Base-by-base conservation (phyloP, 106 monocot species). In the Agapanthus africanus region DNA sequence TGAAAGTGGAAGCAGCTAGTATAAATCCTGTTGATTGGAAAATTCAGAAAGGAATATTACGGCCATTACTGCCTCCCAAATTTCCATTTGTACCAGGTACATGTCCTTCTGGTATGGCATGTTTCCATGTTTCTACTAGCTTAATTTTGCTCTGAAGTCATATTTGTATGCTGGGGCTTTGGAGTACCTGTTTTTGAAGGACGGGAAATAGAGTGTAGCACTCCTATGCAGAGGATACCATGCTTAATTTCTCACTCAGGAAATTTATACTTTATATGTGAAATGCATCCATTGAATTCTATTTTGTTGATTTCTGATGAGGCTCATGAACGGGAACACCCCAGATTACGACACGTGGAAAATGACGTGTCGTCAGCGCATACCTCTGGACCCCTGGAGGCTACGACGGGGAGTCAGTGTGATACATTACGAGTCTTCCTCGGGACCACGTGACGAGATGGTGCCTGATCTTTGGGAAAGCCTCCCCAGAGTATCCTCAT, bases 1-100 rank as follows among this genome's bases (percentile, higher is more conserved):
- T 85, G 34, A 81, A 85, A 69, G 52, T 85, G 61, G 81, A 76
- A 72, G 85, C 85, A 6, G 66, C 78, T 54, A 51, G 59, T 73
- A 52, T 86, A 26, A 82, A 86, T 65, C 72, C 82, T 47, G 52
- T 82, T 70, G 82, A 82, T 70, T 82, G 82, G 82, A 82, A 78
- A 78, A 42, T 82, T 65, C 82, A 82, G 71, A 66, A 74, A 11
- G 82, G 82, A 40, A 5, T 60, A 1, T 0, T 71, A 33, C 41
- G 79, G 5, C 86, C 82, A 22, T 44, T 82, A 74, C 6, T 82
- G 41, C 82, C 82, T 40, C 36, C 67, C 6, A 87, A 72, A 63
- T 82, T 87, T 51, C 86, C 86, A 31, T 82, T 70, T 41, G 67
- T 74, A 19, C 86, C 86, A 67, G 82, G 86, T 87, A 9, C 25